These are phyloP conservation scores for Cercospora sp. DNA, from an alignment of 2,329 filamentous ascomycete genomes.

Conservation along the genomic window DNA sequence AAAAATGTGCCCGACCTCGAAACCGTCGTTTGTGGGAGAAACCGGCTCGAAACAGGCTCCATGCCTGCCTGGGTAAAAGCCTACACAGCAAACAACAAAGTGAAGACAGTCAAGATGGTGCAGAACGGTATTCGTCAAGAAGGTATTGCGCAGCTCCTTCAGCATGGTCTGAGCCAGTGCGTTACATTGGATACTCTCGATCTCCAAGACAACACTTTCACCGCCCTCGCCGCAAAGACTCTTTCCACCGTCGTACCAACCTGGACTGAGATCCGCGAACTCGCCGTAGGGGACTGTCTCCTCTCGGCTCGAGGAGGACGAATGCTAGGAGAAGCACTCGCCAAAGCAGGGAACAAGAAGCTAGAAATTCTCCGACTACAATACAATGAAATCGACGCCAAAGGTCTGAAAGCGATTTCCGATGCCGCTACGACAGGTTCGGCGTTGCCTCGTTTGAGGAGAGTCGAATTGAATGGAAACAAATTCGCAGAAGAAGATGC, in stretches of 20 bases:
- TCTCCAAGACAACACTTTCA: slow-evolving; percentile 98
- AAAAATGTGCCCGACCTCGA: slow-evolving; percentile 76
- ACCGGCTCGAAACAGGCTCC: slow-evolving; percentile 90
- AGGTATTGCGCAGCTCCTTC: slow-evolving; percentile 79
- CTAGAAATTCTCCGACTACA: slow-evolving; percentile 81
- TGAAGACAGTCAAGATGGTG: slow-evolving; percentile 92
- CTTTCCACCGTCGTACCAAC: slow-evolving; percentile 71
- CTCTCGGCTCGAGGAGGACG: slow-evolving; percentile 75
- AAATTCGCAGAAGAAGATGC: slow-evolving; percentile 86
- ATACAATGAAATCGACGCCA: slow-evolving; percentile 88
- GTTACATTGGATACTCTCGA: slow-evolving; percentile 73
- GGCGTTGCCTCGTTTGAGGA: slow-evolving; percentile 72
- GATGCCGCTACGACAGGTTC: slow-evolving; percentile 57
- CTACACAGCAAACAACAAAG: slow-evolving; percentile 75
- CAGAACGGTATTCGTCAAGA: slow-evolving; percentile 97
- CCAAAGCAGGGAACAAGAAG: slow-evolving; percentile 72
- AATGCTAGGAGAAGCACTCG: slow-evolving; percentile 71
- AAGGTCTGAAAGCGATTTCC: slow-evolving; percentile 70
- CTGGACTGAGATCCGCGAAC: slow-evolving; percentile 76
- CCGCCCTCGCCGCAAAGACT: slow-evolving; percentile 73
- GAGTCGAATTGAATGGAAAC: slow-evolving; percentile 94
- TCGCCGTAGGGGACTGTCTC: slow-evolving; percentile 86
- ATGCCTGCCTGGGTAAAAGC: slow-evolving; percentile 94
- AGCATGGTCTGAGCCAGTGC: slow-evolving; percentile 73
- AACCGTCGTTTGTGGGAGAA: slow-evolving; percentile 96